A percentile compares a stretch with the other conserved stretches of the same genome.
Conservation (phyloP, 1,284 basidiomycete species). For the Apiotrichum brassicae region DNA sequence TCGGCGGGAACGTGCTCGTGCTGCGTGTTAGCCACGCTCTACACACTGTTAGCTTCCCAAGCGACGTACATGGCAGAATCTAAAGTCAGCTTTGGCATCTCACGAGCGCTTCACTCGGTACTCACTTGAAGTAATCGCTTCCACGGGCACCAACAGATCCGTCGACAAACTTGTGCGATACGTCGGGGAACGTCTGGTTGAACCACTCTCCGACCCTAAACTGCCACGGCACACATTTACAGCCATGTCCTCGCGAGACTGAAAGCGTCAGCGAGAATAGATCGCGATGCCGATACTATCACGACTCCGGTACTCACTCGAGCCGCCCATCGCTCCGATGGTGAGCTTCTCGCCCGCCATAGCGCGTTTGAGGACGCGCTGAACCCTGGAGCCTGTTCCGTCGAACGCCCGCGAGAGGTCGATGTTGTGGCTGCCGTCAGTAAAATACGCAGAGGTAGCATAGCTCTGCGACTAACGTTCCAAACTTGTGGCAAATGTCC, state of each 20-base stretch:
- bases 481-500: constrained; percentile 1
- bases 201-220: not conserved
- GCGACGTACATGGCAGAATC: constrained; percentile 2
- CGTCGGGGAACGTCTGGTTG: not conserved
- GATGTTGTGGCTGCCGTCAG: not conserved
- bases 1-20: not conserved
- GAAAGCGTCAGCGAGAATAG: not conserved
- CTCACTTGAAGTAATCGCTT: constrained; percentile 6
- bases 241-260: constrained; percentile 4
- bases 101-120: not conserved
- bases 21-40: not conserved
- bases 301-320: not conserved
- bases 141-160: constrained; percentile 1
- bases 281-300: too few relatives aligned
- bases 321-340: too few relatives aligned
- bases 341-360: too few relatives aligned
- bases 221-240: not conserved
- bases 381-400: too few relatives aligned
- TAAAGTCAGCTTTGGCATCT: not conserved
- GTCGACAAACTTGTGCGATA: not conserved
- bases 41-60: too few relatives aligned
- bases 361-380: too few relatives aligned
- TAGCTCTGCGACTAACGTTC: not conserved
- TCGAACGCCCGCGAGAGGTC: constrained; percentile 3
- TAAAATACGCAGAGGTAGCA: too few relatives aligned